phyloP scores from a whole-genome alignment of 192 early-diverging fungal genomes.

The Mortierella claussenii region DNA sequence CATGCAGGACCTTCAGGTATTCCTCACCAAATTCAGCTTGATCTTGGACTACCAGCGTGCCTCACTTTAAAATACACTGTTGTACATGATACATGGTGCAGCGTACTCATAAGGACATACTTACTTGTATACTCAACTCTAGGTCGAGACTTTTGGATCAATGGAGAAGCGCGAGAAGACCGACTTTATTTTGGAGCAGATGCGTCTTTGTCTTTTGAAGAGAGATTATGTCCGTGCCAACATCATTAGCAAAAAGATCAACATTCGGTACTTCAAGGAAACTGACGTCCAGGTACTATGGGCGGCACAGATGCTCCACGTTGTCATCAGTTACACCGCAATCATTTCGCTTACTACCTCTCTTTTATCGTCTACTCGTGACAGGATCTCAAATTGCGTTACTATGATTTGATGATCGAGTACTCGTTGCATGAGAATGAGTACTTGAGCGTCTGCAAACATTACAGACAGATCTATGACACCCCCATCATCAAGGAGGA shows the following conservation, averaged over 20 bases:
- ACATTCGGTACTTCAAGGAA: slow-evolving; percentile 92
- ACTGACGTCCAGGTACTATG: slow-evolving; percentile 71
- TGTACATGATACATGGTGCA: too few relatives aligned
- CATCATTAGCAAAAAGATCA: slow-evolving; percentile 97
- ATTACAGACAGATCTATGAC: slow-evolving; percentile 91
- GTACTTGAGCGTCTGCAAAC: slow-evolving; percentile 92
- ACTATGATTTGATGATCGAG: slow-evolving; percentile 96
- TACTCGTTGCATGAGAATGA: slow-evolving; percentile 91
- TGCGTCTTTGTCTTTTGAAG: slow-evolving; percentile 94
- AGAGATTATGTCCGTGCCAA: slow-evolving; percentile 91
- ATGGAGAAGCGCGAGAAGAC: slow-evolving; percentile 99
- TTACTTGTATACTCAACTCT: slow-evolving; percentile 2
- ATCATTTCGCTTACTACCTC: too few relatives aligned
- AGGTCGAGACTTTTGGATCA: slow-evolving; percentile 98
- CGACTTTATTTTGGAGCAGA: slow-evolving; percentile 98
- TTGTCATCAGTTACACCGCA: too few relatives aligned
- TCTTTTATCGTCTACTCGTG: too few relatives aligned
- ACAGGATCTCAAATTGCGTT: slow-evolving; percentile 94
- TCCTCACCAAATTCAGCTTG: too few relatives aligned
- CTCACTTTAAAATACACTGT: too few relatives aligned
- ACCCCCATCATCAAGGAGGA: slow-evolving; percentile 85
- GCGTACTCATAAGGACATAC: too few relatives aligned
- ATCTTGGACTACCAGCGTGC: too few relatives aligned
- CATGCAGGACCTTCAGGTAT: slow-evolving; percentile 95
- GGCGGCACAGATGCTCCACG: too few relatives aligned